These are phyloP conservation scores for Stagonosporopsis cucurbitacearum DNA, from an alignment of 2,329 filamentous ascomycete genomes.

Conservation along the genomic window DNA sequence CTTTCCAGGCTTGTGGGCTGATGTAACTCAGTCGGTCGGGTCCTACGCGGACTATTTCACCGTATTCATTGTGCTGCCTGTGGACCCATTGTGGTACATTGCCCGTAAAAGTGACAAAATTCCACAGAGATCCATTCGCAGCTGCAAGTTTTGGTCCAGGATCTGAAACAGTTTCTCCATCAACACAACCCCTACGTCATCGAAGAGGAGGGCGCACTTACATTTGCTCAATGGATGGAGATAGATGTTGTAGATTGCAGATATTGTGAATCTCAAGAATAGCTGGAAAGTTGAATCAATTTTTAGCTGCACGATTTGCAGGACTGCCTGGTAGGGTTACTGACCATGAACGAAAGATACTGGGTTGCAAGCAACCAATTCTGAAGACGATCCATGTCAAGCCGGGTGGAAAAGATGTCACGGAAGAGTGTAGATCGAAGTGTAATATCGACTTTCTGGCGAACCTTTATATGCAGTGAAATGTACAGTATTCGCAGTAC, in stretches of 20 bases:
- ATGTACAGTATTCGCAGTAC: not conserved
- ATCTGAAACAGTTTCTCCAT: not conserved
- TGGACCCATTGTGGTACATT: not conserved
- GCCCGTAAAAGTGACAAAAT: not conserved
- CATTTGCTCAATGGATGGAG: not conserved
- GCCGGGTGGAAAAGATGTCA: not conserved
- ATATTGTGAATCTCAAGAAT: not conserved
- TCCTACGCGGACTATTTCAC: slow-evolving; percentile 16
- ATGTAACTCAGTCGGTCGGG: slow-evolving; percentile 16
- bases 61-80: slow-evolving; percentile 18
- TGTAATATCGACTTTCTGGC: not conserved
- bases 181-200: not conserved
- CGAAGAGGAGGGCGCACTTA: not conserved
- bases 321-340: not conserved
- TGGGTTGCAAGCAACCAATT: not conserved
- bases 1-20: slow-evolving; percentile 16
- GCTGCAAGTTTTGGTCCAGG: not conserved
- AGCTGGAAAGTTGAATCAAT: not conserved
- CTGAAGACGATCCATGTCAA: not conserved
- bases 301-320: not conserved
- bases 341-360: not conserved
- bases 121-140: not conserved
- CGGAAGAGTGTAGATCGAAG: not conserved
- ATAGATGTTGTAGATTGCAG: not conserved
- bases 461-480: not conserved